A percentile compares a stretch with the other conserved stretches of the same genome.
Evolutionary conservation across 371 early-diverging fungal genomes (phyloP).

Genomic region (Mucor lusitanicus): DNA sequence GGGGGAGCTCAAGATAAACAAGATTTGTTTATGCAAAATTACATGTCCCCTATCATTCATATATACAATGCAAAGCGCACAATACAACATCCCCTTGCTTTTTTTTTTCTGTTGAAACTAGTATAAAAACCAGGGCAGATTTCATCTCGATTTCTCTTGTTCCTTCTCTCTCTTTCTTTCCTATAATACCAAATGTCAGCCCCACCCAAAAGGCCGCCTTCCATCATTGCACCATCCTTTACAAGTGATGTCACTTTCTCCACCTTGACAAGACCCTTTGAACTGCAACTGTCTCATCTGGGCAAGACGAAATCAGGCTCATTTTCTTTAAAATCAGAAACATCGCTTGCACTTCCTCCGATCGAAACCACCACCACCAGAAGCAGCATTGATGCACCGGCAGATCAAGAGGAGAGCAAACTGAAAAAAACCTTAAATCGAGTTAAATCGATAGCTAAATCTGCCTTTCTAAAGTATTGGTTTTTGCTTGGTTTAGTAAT

Average conservation of each 20-base stretch:
- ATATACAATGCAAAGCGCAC: not conserved
- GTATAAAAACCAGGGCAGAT: not conserved
- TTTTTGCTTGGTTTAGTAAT: constrained; percentile 56
- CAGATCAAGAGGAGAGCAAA: not conserved
- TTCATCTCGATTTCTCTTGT: not conserved
- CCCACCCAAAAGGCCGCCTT: not conserved
- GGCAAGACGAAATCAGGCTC: constrained; percentile 11
- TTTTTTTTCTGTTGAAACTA: not conserved
- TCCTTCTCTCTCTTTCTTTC: not conserved
- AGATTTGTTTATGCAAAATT: constrained; percentile 10
- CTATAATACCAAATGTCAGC: not conserved
- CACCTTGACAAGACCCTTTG: constrained; percentile 16
- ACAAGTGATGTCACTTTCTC: constrained; percentile 21
- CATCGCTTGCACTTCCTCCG: not conserved
- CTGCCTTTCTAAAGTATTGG: constrained; percentile 25
- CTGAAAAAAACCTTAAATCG: not conserved
- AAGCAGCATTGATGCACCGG: not conserved
- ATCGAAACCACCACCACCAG: not conserved
- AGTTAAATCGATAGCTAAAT: not conserved
- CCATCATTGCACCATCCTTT: constrained; percentile 10
- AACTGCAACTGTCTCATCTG: constrained; percentile 8
- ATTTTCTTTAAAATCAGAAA: constrained; percentile 4
- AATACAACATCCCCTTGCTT: not conserved
- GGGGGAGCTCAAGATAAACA: not conserved
- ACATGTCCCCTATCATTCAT: not conserved